Evolutionary conservation across 805 yeast species (phyloP), one percentile per base, ranked within the genome.

Genomic region (Zygoascus flipseniorum): DNA sequence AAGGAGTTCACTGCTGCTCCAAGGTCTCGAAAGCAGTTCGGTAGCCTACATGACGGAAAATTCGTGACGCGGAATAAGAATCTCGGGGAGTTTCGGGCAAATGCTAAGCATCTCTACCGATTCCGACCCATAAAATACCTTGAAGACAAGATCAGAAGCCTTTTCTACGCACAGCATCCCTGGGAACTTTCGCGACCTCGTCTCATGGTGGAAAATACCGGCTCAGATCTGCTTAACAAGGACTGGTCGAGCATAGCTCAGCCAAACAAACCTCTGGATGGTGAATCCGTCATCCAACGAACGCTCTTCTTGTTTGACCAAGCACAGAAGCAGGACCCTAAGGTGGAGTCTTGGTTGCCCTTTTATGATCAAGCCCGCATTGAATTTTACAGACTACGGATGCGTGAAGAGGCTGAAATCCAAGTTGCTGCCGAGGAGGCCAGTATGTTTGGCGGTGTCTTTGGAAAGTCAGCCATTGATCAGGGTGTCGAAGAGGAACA

Each of bases 151-250:
- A 70, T 93, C 60, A 81, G 99, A 72, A 76, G 79, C 47, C 74
- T 86, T 23, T 93, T 93, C 65, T 92, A 84, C 69, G 81, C 82
- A 55, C 97, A 90, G 66, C 99, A 93, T 70, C 99, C 99, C 6
- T 93, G 99, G 99, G 99, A 93, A 70, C 74, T 90, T 52, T 88
- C 98, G 1, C 79, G 95, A 60, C 97, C 98, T 13, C 87, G 86
- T 66, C 76, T 81, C 31, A 71, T 93, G 59, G 76, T 89, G 47
- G 99, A 93, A 68, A 86, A 82, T 62, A 75, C 76, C 39, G 87
- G 86, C 8, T 73, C 76, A 45, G 88, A 85, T 47, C 62, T 68
- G 43, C 55, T 61, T 2, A 63, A 67, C 8, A 74, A 75, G 54
- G 89, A 93, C 68, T 93, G 99, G 98, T 76, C 83, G 47, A 75